Evolutionary conservation across 169 alveolate genomes (phyloP).

Genomic region (Besnoitia besnoiti): DNA sequence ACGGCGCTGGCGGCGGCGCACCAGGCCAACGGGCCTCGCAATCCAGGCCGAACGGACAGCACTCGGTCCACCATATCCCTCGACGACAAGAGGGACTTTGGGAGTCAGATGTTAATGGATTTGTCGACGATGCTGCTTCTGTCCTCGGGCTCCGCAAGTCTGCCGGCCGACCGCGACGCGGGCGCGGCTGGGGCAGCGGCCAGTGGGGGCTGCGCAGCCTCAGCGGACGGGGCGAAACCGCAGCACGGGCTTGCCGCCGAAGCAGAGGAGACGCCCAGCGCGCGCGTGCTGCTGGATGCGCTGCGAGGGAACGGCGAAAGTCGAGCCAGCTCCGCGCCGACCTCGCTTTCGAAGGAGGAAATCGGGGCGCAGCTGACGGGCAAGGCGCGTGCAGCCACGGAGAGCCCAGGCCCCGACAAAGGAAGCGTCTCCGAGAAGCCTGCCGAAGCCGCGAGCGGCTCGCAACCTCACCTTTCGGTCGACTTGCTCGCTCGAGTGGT

Average conservation of each 20-base stretch:
- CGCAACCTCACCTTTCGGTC: neutral
- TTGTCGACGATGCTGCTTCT: neutral
- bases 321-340: no score
- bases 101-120: neutral
- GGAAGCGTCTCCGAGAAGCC: no score
- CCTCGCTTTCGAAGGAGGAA: no score
- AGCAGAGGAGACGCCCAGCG: neutral
- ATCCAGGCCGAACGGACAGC: neutral
- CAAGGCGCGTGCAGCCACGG: no score
- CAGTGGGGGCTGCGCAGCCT: neutral
- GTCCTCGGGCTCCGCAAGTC: neutral
- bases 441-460: no score
- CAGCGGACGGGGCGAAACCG: neutral
- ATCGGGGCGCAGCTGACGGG: no score
- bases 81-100: neutral
- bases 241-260: neutral
- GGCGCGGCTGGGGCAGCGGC: neutral
- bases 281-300: neutral
- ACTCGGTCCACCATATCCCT: neutral
- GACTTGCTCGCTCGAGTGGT: neutral
- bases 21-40: neutral
- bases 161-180: neutral
- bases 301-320: neutral
- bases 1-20: neutral
- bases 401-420: no score